Evolutionary conservation across 257 asterid species (phyloP).

Genomic region (Hygrophila difformis): DNA sequence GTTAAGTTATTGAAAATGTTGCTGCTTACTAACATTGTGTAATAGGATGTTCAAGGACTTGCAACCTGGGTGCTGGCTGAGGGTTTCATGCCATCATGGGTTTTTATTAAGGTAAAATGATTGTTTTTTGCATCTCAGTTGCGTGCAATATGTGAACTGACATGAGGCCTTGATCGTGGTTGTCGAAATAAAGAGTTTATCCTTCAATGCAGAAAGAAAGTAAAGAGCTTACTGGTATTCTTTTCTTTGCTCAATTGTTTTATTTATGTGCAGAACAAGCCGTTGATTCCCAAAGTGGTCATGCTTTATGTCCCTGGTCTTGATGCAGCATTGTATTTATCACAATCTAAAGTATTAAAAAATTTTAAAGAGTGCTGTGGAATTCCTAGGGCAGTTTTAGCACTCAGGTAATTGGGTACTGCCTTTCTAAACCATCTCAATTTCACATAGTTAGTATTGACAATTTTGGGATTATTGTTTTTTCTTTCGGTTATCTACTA

Average conservation of each 20-base stretch:
- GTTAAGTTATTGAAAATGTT: constrained; percentile 6
- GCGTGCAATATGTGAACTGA: not conserved
- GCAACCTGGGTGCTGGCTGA: constrained; percentile 96
- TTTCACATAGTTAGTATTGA: not conserved
- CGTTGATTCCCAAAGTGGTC: constrained; percentile 82
- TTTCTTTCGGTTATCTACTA: constrained; percentile 34
- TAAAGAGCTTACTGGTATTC: not conserved
- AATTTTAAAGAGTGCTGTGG: constrained; percentile 72
- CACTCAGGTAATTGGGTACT: constrained; percentile 54
- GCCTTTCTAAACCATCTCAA: no score
- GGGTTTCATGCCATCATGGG: constrained; percentile 96
- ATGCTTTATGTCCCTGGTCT: constrained; percentile 94
- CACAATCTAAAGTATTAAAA: constrained; percentile 63
- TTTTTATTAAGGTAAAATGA: constrained; percentile 68
- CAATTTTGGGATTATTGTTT: not conserved
- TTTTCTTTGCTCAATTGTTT: constrained; percentile 12
- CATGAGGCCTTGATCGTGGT: not conserved
- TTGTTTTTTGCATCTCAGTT: constrained; percentile 5
- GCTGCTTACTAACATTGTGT: constrained; percentile 7
- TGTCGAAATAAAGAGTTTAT: not conserved
- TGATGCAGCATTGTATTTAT: constrained; percentile 86
- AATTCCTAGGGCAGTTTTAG: constrained; percentile 81
- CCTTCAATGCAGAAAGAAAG: not conserved
- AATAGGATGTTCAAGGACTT: constrained; percentile 88
- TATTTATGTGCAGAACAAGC: constrained; percentile 81